phyloP scores from a whole-genome alignment of 805 yeast species.

The Metschnikowia gelsemii region DNA sequence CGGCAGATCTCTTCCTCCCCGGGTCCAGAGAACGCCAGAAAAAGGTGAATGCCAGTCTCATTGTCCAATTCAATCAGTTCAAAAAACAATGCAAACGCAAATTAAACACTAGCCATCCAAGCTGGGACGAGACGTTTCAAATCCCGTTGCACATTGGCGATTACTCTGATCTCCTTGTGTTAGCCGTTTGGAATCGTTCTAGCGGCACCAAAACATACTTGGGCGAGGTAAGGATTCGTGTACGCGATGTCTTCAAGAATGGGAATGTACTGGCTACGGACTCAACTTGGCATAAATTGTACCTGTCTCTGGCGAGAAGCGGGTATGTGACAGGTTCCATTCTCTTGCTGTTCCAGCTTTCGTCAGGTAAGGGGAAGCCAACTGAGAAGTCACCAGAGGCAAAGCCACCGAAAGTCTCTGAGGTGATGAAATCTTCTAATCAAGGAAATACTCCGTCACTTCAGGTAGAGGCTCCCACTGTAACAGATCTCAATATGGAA shows the following conservation, averaged over 20 bases:
- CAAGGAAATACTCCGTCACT: conserved; percentile 1
- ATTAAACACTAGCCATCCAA: conserved; percentile 36
- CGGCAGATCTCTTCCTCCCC: conserved; percentile 36
- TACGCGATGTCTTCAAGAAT: conserved; percentile 29
- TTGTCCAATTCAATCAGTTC: conserved; percentile 32
- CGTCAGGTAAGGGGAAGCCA: conserved; percentile 23
- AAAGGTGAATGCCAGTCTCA: conserved; percentile 37
- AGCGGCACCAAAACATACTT: conserved; percentile 36
- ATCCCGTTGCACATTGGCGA: conserved; percentile 34
- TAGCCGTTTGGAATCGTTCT: conserved; percentile 44
- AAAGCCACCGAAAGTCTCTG: neutral
- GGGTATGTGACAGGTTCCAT: conserved; percentile 51
- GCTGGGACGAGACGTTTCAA: conserved; percentile 38
- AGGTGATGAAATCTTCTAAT: neutral
- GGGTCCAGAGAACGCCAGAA: conserved; percentile 17
- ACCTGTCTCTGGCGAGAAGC: conserved; percentile 39
- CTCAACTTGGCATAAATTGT: conserved; percentile 46
- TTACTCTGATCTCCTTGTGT: conserved; percentile 28
- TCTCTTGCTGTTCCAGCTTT: conserved; percentile 42
- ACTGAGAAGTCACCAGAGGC: neutral
- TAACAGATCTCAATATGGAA: conserved; percentile 9
- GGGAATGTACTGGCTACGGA: conserved; percentile 24
- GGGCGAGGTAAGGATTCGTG: conserved; percentile 38
- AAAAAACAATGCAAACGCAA: conserved; percentile 32
- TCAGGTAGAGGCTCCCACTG: conserved; percentile 7